Evolutionary conservation across 768 basidiomycete species (phyloP), one percentile per base, ranked within the genome.

Genomic region (Panellus pusillus): DNA sequence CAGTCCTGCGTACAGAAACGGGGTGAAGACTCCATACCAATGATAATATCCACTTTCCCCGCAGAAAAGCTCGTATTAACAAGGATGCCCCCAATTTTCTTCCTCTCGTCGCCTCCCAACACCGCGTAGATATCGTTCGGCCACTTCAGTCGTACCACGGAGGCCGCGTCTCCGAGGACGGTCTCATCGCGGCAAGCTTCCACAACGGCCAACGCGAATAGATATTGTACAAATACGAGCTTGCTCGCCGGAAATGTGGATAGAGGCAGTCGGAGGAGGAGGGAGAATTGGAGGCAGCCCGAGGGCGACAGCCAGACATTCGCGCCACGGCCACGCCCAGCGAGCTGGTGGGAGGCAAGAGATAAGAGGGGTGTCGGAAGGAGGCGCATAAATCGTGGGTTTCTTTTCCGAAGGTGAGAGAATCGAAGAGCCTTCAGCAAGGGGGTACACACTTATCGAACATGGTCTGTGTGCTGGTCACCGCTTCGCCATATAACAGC

Each of bases 391-490:
- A 97, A 72, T 11, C 70, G 76, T 7, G 85, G 85, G 66, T 97
- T 98, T 62, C 95, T 96, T 63, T 19, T 27, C 48, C 32, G 7
- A 38, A 17, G 13, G 32, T 29, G 45, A 37, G 38, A 42, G 52
- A 27, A 32, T 19, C 39, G 52, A 37, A 15, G 6, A 44, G 49
- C 50, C 55, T 50, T 39, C 42, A 29, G 41, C 28, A 17, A n/a
- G 6, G 55, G 32, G 50, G 36, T 41, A 70, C 87, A 70, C 59
- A 94, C 96, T 86, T 90, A 65, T 97, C 92, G 5, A 98, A 75
- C 81, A 98, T 83, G 2, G 93, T 94, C 67, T 98, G 97, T 0
- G 96, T 98, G 61, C 91, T 94, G 1, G 93, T 93, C 11, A 99
- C 89, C 0, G 84, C 84, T 68, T 97, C 92, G 29, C 89, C 87